Conservation (phyloP, 305 asterid genomes). For the Solanum chacoense region DNA sequence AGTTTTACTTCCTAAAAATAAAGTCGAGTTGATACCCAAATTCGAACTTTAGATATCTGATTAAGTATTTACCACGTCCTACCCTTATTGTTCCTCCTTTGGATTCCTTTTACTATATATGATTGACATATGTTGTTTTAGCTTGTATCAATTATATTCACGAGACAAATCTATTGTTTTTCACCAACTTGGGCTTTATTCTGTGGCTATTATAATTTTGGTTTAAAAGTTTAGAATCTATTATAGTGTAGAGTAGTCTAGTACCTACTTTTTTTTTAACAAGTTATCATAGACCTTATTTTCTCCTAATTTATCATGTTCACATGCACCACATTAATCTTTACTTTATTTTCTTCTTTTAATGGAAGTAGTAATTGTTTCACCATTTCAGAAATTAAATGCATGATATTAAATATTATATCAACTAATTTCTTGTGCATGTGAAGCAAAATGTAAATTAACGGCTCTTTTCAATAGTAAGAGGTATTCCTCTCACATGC, state of each 20-base stretch:
- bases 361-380: background rate
- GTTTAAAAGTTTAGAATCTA: background rate
- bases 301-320: background rate
- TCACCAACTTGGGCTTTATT: background rate
- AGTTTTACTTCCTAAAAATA: background rate
- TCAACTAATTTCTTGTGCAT: background rate
- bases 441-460: background rate
- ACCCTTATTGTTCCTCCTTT: background rate
- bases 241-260: background rate
- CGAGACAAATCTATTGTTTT: background rate
- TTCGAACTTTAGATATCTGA: accelerated
- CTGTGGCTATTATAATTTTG: background rate
- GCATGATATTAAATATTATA: too few relatives aligned
- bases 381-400: background rate
- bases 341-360: background rate
- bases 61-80: background rate
- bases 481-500: background rate
- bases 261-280: background rate
- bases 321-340: background rate
- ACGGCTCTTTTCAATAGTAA: background rate
- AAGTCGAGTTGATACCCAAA: accelerated
- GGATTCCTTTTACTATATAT: background rate
- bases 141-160: background rate
- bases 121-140: background rate
- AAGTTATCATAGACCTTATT: background rate